Conservation (phyloP, 352 stramenopile genomes). For the Phytophthora podocarpi region DNA sequence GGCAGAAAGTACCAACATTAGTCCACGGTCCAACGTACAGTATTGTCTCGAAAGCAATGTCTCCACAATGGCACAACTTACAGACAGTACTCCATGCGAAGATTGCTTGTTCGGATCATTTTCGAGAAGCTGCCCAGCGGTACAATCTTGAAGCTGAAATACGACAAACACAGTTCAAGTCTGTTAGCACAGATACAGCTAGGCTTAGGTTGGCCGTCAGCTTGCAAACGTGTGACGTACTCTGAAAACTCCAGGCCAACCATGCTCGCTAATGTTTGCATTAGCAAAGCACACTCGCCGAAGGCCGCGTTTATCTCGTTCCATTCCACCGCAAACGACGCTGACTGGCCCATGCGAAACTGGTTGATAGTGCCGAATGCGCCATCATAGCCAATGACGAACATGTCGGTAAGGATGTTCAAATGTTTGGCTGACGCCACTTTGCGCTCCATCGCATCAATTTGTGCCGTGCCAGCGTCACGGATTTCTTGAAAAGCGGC, state of each 20-base stretch:
- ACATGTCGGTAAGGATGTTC: conserved; percentile 80
- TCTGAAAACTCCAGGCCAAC: conserved; percentile 72
- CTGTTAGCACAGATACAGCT: not conserved
- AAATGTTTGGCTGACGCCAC: conserved; percentile 47
- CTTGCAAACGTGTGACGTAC: conserved; percentile 39
- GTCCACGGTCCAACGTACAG: no score
- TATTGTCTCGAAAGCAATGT: not conserved
- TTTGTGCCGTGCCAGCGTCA: conserved; percentile 55
- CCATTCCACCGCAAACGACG: conserved; percentile 72
- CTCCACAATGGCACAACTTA: conserved; percentile 42
- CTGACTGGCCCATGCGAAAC: conserved; percentile 77
- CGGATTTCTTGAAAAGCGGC: conserved; percentile 58
- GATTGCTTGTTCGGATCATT: conserved; percentile 74
- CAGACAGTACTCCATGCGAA: conserved; percentile 86
- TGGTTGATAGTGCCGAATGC: conserved; percentile 86
- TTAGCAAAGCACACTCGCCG: conserved; percentile 71
- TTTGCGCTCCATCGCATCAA: conserved; percentile 63
- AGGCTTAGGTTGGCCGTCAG: not conserved
- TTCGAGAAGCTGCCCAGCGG: conserved; percentile 89
- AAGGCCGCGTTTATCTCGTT: conserved; percentile 90
- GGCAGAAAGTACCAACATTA: conserved; percentile 32
- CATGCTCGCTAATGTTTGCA: conserved; percentile 63
- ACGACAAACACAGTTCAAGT: conserved; percentile 6
- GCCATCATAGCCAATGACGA: conserved; percentile 74
- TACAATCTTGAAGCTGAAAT: conserved; percentile 81